A percentile compares a stretch with the other conserved stretches of the same genome.
Conservation (phyloP, 139 green algal species). For the Chlorella sorokiniana region DNA sequence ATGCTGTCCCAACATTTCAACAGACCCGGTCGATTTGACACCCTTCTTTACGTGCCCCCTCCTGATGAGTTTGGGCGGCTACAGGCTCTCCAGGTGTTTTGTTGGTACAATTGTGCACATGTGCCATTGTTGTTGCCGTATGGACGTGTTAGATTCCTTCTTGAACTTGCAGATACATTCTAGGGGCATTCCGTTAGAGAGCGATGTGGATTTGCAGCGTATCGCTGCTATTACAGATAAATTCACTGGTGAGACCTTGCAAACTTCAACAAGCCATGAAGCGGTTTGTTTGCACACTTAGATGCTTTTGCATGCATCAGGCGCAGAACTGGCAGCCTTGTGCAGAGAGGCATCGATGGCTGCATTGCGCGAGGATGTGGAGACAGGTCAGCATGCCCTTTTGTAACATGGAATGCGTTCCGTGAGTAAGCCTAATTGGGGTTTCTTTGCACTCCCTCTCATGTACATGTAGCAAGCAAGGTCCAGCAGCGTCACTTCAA, state of each 20-base stretch:
- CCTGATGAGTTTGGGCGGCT: conserved; percentile 67
- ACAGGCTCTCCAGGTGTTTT: conserved; percentile 49
- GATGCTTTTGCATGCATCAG: conserved; percentile 5
- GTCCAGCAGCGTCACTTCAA: conserved; percentile 60
- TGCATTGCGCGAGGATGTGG: conserved; percentile 76
- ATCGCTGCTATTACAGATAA: conserved; percentile 51
- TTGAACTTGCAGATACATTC: too few relatives aligned
- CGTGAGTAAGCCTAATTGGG: neutral
- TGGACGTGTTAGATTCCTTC: too few relatives aligned
- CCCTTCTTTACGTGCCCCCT: conserved; percentile 87
- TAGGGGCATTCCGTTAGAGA: conserved; percentile 61
- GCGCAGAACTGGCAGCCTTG: conserved; percentile 71
- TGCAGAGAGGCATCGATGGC: conserved; percentile 81
- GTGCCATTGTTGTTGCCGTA: too few relatives aligned
- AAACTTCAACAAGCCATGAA: neutral
- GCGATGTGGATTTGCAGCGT: conserved; percentile 72
- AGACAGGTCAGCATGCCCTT: neutral
- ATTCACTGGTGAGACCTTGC: conserved; percentile 52
- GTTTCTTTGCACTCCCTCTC: neutral
- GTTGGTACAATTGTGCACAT: too few relatives aligned
- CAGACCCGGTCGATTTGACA: conserved; percentile 78
- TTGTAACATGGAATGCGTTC: neutral
- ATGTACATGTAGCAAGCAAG: too few relatives aligned
- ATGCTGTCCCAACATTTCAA: neutral
- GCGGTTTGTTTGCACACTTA: neutral